A percentile compares a stretch with the other conserved stretches of the same genome.
phyloP scores from a whole-genome alignment of 2,329 filamentous ascomycete species.

The Fusarium illudens region DNA sequence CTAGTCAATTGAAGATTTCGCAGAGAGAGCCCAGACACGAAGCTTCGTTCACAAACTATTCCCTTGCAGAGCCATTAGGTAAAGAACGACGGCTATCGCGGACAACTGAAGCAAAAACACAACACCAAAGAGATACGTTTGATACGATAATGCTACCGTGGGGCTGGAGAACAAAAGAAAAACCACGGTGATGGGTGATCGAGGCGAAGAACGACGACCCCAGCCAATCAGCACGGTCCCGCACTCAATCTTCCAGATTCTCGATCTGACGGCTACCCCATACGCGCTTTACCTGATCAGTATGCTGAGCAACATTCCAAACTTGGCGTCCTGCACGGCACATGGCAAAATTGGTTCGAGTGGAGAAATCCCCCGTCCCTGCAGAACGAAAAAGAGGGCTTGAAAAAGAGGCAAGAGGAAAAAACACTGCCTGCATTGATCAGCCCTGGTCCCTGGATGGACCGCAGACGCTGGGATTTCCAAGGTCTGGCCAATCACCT shows the following conservation, averaged over 20 bases:
- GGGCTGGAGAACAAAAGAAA: constrained; percentile 1
- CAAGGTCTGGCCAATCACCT: background rate
- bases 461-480: background rate
- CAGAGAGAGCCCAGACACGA: background rate
- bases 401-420: constrained; percentile 3
- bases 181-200: background rate
- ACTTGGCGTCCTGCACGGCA: constrained; percentile 30
- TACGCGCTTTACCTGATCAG: constrained; percentile 32
- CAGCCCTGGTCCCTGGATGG: constrained; percentile 2
- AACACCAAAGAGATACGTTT: background rate
- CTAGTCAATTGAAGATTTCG: background rate
- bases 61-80: background rate
- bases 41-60: background rate
- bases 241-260: constrained; percentile 31
- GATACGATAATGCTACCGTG: background rate
- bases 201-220: background rate
- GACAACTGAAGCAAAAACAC: background rate
- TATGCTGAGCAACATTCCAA: constrained; percentile 31
- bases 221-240: constrained; percentile 23
- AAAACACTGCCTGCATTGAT: constrained; percentile 24
- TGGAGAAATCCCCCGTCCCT: constrained; percentile 24
- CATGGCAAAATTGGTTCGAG: constrained; percentile 22
- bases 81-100: background rate
- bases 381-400: constrained; percentile 10
- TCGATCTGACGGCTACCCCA: constrained; percentile 33